Conservation (phyloP, 2,329 filamentous ascomycete species). For the Ciborinia camelliae region DNA sequence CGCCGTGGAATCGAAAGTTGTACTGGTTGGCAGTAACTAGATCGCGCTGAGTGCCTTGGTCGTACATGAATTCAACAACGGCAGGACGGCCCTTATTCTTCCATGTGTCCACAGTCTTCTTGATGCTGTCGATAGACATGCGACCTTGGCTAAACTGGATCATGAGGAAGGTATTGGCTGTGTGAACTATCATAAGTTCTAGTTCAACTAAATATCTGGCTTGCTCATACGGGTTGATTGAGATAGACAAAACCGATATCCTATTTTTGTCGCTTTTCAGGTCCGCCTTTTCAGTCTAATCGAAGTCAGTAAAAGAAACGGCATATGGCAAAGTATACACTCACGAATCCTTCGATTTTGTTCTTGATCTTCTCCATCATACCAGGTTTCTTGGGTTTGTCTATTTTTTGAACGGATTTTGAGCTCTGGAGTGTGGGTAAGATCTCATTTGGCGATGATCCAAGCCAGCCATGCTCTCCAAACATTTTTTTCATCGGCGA, state of each 20-base stretch:
- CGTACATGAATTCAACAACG: slow-evolving; percentile 51
- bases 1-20: slow-evolving; percentile 45
- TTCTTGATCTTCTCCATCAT: slow-evolving; percentile 35
- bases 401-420: slow-evolving; percentile 19
- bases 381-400: slow-evolving; percentile 25
- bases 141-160: slow-evolving; percentile 35
- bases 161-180: slow-evolving; percentile 38
- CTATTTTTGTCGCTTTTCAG: slow-evolving; percentile 25
- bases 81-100: slow-evolving; percentile 45
- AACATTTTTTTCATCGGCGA: slow-evolving; percentile 39
- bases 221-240: slow-evolving; percentile 33
- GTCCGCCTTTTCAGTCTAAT: slow-evolving; percentile 37
- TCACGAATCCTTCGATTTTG: slow-evolving; percentile 36
- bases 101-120: slow-evolving; percentile 39
- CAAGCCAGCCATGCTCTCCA: slow-evolving; percentile 37
- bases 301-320: slow-evolving; percentile 4
- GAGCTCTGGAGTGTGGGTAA: slow-evolving; percentile 19
- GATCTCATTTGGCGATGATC: slow-evolving; percentile 28
- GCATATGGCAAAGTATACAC: slow-evolving; percentile 12
- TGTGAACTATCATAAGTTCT: slow-evolving; percentile 36
- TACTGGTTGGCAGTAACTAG: slow-evolving; percentile 46
- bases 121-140: slow-evolving; percentile 33
- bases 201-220: slow-evolving; percentile 35
- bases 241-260: slow-evolving; percentile 29
- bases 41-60: slow-evolving; percentile 48